Conservation (phyloP, 257 asterid species). For the Ehretia macrophylla region DNA sequence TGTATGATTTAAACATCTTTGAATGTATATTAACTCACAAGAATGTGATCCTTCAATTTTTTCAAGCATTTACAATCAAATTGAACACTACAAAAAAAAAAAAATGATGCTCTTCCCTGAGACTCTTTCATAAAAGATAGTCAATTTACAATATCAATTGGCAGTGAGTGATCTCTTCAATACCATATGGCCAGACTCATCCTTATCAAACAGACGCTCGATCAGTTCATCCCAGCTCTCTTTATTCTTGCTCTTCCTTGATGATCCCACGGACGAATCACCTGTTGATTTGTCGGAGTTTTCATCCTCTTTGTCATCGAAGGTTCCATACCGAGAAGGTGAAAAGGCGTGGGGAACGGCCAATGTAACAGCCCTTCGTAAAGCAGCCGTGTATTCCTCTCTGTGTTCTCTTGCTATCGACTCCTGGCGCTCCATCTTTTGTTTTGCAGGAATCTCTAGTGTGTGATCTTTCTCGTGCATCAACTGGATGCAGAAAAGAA, state of each 20-base stretch:
- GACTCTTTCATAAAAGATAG: background rate
- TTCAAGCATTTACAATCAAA: no score
- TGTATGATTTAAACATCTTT: no score
- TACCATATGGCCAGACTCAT: constrained; percentile 48
- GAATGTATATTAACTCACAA: no score
- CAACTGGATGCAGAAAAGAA: constrained; percentile 28
- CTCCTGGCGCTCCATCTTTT: constrained; percentile 74
- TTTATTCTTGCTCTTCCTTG: constrained; percentile 26
- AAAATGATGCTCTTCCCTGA: no score
- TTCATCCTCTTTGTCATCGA: constrained; percentile 33
- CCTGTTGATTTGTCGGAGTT: constrained; percentile 18
- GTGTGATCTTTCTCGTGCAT: constrained; percentile 50
- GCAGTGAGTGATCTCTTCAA: constrained; percentile 38
- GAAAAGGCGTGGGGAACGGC: constrained; percentile 70
- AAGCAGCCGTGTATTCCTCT: constrained; percentile 64
- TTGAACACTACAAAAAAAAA: no score
- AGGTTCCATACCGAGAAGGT: constrained; percentile 72
- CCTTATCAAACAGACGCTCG: constrained; percentile 69
- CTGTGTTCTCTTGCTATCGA: constrained; percentile 59
- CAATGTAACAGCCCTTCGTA: constrained; percentile 63
- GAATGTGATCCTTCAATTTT: no score
- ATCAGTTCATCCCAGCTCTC: constrained; percentile 82
- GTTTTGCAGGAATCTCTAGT: constrained; percentile 54
- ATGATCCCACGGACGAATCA: constrained; percentile 50
- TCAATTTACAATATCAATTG: constrained; percentile 11